Conservation (phyloP, 2,329 filamentous ascomycete genomes). For the Monosporascus sp. region DNA sequence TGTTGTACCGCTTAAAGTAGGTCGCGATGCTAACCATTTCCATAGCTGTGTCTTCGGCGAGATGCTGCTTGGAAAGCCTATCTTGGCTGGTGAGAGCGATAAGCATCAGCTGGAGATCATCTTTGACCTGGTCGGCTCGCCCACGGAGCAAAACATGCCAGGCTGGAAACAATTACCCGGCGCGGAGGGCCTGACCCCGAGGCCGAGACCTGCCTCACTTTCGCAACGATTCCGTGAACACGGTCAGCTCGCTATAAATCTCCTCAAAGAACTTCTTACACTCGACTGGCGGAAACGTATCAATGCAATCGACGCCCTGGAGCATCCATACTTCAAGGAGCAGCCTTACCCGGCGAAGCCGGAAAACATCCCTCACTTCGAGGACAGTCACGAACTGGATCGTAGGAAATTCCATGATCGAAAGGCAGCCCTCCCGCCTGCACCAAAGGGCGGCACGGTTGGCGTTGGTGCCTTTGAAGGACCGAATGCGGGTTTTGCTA, state of each 20-base stretch:
- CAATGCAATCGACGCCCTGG: slow-evolving; percentile 88
- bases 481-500: slow-evolving; percentile 46
- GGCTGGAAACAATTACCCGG: slow-evolving; percentile 81
- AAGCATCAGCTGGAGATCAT: slow-evolving; percentile 87
- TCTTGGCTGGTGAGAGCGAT: slow-evolving; percentile 85
- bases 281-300: slow-evolving; percentile 85
- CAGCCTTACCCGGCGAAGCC: slow-evolving; percentile 74
- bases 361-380: slow-evolving; percentile 82
- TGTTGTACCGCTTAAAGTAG: not conserved
- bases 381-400: slow-evolving; percentile 96
- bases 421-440: slow-evolving; percentile 78
- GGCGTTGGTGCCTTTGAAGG: slow-evolving; percentile 60
- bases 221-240: slow-evolving; percentile 70
- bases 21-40: slow-evolving; percentile 14
- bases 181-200: slow-evolving; percentile 66
- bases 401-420: slow-evolving; percentile 84
- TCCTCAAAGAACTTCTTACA: slow-evolving; percentile 76
- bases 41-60: slow-evolving; percentile 92
- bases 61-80: slow-evolving; percentile 92
- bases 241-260: slow-evolving; percentile 65
- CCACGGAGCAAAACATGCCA: slow-evolving; percentile 87
- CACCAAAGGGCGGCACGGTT: slow-evolving; percentile 85
- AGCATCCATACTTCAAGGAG: slow-evolving; percentile 86
- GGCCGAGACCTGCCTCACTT: slow-evolving; percentile 59
- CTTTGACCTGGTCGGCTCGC: slow-evolving; percentile 86